A percentile compares a stretch with the other conserved stretches of the same genome.
These are phyloP conservation scores for Erythrophleum ivorense DNA, from an alignment of 331 rosid genomes.

Conservation along the genomic window DNA sequence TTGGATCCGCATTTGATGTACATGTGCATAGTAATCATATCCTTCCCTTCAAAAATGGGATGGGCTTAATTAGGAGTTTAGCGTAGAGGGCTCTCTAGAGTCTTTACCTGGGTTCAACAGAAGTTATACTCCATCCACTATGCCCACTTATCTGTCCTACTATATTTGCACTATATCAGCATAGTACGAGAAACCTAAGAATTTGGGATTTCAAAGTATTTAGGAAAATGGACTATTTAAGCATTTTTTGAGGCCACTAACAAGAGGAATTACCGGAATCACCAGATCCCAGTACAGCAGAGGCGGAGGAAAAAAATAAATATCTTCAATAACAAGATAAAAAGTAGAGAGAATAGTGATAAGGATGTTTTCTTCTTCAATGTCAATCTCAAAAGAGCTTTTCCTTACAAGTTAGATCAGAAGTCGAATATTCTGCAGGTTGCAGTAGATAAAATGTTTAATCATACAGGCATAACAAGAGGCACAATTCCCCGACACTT, in stretches of 20 bases:
- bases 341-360: slow-evolving; percentile 42
- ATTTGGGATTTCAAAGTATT: slow-evolving; percentile 20
- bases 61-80: background rate
- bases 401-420: background rate
- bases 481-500: background rate
- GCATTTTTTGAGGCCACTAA: background rate
- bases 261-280: background rate
- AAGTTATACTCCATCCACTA: slow-evolving; percentile 43
- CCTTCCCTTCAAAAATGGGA: background rate
- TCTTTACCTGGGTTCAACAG: background rate
- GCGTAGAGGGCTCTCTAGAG: background rate
- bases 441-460: background rate
- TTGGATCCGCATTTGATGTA: slow-evolving; percentile 27
- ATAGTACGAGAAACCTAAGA: slow-evolving; percentile 1
- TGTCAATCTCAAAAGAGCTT: background rate
- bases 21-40: slow-evolving; percentile 13
- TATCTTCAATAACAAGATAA: slow-evolving; percentile 30
- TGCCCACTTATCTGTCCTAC: background rate
- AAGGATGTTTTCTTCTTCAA: slow-evolving; percentile 43
- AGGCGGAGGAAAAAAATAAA: background rate
- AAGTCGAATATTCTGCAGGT: slow-evolving; percentile 3
- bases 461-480: background rate
- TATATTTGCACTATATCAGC: slow-evolving; percentile 7
- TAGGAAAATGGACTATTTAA: slow-evolving; percentile 26
- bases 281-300: background rate